phyloP scores from a whole-genome alignment of 208 protist genomes.

The Acanthamoeba quina region DNA sequence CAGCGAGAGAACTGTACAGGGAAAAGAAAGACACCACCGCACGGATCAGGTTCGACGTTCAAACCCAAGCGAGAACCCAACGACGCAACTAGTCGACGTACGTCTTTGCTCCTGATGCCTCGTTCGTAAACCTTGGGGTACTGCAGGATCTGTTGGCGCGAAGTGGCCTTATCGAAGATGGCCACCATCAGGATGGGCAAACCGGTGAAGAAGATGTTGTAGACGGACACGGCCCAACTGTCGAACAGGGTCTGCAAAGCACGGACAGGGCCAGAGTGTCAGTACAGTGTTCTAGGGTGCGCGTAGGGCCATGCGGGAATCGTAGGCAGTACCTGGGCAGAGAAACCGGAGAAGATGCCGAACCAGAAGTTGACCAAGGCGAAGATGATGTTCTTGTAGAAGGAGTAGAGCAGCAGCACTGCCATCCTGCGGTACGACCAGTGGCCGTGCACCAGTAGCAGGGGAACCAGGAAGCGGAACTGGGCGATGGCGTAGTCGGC shows the following conservation, averaged over 20 bases:
- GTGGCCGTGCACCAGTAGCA: slow-evolving; percentile 82
- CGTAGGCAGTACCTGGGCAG: slow-evolving; percentile 81
- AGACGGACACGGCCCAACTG: slow-evolving; percentile 79
- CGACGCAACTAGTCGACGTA: neutral
- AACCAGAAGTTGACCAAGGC: slow-evolving; percentile 88
- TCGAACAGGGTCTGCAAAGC: slow-evolving; percentile 80
- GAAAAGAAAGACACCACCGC: neutral
- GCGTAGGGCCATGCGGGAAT: neutral
- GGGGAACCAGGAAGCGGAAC: slow-evolving; percentile 88
- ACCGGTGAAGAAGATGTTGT: slow-evolving; percentile 92
- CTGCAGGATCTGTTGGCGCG: slow-evolving; percentile 23
- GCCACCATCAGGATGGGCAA: slow-evolving; percentile 90
- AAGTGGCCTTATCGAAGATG: slow-evolving; percentile 89
- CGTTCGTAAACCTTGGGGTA: slow-evolving; percentile 58
- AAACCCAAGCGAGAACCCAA: neutral
- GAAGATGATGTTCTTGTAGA: slow-evolving; percentile 90
- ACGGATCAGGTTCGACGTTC: neutral
- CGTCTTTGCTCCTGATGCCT: slow-evolving; percentile 59
- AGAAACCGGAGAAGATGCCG: slow-evolving; percentile 92
- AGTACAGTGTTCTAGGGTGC: neutral
- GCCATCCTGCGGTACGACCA: slow-evolving; percentile 86
- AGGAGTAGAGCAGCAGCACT: slow-evolving; percentile 91
- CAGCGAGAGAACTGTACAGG: slow-evolving; percentile 9
- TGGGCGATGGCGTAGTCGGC: slow-evolving; percentile 90
- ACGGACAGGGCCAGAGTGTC: neutral